Base-by-base conservation (phyloP, 2,329 filamentous ascomycete species). In the Phialocephala subalpina region DNA sequence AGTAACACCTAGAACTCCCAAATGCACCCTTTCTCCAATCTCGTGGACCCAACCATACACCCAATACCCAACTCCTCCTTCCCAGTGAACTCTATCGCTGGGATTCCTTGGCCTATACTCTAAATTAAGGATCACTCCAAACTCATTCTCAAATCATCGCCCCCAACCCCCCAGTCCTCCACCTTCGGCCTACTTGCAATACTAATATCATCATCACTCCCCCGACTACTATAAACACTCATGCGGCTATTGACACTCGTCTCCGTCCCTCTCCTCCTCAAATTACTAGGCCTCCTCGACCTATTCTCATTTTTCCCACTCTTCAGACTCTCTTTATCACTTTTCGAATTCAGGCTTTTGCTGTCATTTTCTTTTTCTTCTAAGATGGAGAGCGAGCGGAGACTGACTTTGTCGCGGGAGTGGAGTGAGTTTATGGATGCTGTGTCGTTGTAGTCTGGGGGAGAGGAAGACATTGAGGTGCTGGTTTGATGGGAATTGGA, bases 91-190 rank as follows among this genome's bases (percentile, higher is more conserved):
- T 5, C 29, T 9, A 33, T 33, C 29, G 9, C 29, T 33, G 29
- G 29, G 9, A 33, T 9, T 33, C 29, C 9, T 33, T 33, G 29
- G 4, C 29, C 29, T 4, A 33, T 33, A 9, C 29, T 33, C 29
- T 9, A 9, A 33, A 33, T n/a, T n/a, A n/a, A n/a, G n/a, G n/a
- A n/a, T n/a, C 53, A 95, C 78, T 95, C 93, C 71, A 97, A 80
- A 36, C 89, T 91, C 91, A 97, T 96, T 73, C 90, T 85, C 27
- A 91, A 88, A 75, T 97, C 93, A 76, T 97, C 94, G 0, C 92
- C n/a, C n/a, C n/a, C 92, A 58, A 97, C 86, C 0, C 92, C 92
- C 89, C 93, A 94, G 73, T 87, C 86, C 79, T 85, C 71, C 81
- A 89, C 71, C 85, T 87, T 74, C 80, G 81, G 69, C 83, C 78